Conservation (phyloP, 192 early-diverging fungal species). For the Mortierella antarctica region DNA sequence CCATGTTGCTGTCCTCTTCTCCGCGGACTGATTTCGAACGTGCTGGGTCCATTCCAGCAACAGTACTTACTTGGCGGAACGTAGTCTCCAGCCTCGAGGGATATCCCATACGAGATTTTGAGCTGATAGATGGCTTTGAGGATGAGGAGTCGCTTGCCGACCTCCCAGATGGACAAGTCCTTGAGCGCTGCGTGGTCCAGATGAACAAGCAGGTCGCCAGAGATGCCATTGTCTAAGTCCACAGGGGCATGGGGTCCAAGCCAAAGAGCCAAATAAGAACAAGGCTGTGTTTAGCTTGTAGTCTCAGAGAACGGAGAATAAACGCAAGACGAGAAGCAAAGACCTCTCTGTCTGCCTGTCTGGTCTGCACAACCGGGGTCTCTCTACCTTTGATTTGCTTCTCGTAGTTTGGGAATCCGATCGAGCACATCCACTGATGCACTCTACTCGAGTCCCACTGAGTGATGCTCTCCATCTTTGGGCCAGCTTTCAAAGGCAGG, state of each 20-base stretch:
- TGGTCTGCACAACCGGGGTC: too few species aligned
- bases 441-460: constrained; percentile 68
- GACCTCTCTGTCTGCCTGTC: neutral
- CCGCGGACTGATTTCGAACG: neutral
- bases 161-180: constrained; percentile 85
- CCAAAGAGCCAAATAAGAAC: neutral
- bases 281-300: neutral
- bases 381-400: constrained; percentile 64
- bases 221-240: constrained; percentile 84
- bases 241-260: neutral
- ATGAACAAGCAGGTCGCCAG: constrained; percentile 87
- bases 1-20: neutral
- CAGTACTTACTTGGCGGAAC: constrained; percentile 75
- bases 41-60: neutral
- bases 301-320: neutral
- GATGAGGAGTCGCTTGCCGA: constrained; percentile 90
- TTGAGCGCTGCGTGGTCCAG: constrained; percentile 93
- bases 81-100: constrained; percentile 86
- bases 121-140: constrained; percentile 90
- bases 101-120: constrained; percentile 82
- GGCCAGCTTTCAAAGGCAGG: neutral
- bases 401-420: constrained; percentile 67
- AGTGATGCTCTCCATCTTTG: constrained; percentile 61
- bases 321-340: neutral
- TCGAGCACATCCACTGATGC: constrained; percentile 61